Evolutionary conservation across 2,329 filamentous ascomycete genomes (phyloP).

Genomic region (Zasmidium angulare): DNA sequence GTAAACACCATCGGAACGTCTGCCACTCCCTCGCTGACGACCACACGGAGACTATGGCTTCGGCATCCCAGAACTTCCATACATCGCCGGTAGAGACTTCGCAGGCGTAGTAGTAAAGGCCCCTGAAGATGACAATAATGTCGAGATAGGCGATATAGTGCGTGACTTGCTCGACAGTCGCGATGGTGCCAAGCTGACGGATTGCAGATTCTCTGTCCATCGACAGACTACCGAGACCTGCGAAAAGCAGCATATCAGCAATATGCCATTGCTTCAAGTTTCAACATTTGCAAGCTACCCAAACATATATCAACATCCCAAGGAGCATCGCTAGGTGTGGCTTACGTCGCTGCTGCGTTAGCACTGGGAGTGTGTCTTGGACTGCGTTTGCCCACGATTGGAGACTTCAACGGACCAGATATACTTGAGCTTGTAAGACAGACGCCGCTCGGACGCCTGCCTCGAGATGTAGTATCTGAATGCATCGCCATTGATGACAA

Average conservation of each 20-base stretch:
- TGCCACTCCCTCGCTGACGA: not conserved
- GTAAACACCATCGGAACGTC: not conserved
- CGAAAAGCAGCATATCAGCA: constrained; percentile 47
- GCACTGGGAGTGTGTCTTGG: constrained; percentile 45
- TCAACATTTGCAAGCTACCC: constrained; percentile 44
- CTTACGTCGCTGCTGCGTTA: constrained; percentile 44
- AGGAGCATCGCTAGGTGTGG: constrained; percentile 43
- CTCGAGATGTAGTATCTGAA: constrained; percentile 23
- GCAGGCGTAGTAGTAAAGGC: constrained; percentile 31
- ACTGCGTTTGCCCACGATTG: constrained; percentile 28
- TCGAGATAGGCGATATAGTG: constrained; percentile 15
- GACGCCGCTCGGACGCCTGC: constrained; percentile 39
- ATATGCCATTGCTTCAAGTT: constrained; percentile 42
- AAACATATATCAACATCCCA: constrained; percentile 34
- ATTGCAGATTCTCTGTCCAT: constrained; percentile 32
- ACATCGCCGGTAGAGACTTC: constrained; percentile 27
- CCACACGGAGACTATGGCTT: constrained; percentile 39
- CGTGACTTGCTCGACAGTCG: not conserved
- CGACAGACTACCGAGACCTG: constrained; percentile 45
- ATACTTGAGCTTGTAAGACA: constrained; percentile 28
- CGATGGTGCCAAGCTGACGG: not conserved
- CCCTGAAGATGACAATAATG: constrained; percentile 44
- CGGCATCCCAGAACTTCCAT: constrained; percentile 42
- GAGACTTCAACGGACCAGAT: constrained; percentile 12
- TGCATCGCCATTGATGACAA: constrained; percentile 33